Conservation (phyloP, 139 green algal genomes). For the Pedinophyceae sp. region DNA sequence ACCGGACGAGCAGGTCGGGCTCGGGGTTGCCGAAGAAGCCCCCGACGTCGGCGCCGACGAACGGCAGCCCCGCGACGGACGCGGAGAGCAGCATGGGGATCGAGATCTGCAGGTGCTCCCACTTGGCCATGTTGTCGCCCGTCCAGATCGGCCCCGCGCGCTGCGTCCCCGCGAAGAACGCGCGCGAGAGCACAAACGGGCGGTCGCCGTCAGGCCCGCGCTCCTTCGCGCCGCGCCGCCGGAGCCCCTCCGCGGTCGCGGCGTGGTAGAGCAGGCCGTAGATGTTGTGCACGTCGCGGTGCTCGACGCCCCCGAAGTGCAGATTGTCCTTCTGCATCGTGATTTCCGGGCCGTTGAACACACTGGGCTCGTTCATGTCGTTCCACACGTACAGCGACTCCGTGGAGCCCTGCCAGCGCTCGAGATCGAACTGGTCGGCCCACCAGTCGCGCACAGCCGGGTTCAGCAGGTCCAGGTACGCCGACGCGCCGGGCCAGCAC, state of each 20-base stretch:
- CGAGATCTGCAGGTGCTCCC: conserved; percentile 60
- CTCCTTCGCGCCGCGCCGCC: conserved; percentile 18
- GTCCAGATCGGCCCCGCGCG: conserved; percentile 91
- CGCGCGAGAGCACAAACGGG: conserved; percentile 90
- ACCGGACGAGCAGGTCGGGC: conserved; percentile 79
- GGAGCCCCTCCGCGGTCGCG: conserved; percentile 29
- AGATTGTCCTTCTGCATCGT: conserved; percentile 49
- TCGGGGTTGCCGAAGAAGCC: conserved; percentile 98
- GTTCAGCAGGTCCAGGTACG: conserved; percentile 81
- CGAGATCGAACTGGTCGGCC: conserved; percentile 65
- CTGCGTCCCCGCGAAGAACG: conserved; percentile 82
- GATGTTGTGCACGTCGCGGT: conserved; percentile 90
- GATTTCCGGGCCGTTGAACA: conserved; percentile 97
- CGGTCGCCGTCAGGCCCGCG: conserved; percentile 64
- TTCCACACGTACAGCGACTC: conserved; percentile 96
- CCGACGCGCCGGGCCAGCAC: conserved; percentile 87
- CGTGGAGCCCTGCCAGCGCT: conserved; percentile 67
- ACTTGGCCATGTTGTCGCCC: conserved; percentile 89
- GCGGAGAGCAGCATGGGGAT: conserved; percentile 89
- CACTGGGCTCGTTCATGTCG: conserved; percentile 99
- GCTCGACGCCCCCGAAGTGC: conserved; percentile 69
- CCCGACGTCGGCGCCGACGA: conserved; percentile 78
- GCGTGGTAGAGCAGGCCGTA: conserved; percentile 90
- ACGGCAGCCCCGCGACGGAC: conserved; percentile 57
- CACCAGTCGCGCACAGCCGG: conserved; percentile 80